Conservation (phyloP, 352 stramenopile species). For the Pythium graminicola region DNA sequence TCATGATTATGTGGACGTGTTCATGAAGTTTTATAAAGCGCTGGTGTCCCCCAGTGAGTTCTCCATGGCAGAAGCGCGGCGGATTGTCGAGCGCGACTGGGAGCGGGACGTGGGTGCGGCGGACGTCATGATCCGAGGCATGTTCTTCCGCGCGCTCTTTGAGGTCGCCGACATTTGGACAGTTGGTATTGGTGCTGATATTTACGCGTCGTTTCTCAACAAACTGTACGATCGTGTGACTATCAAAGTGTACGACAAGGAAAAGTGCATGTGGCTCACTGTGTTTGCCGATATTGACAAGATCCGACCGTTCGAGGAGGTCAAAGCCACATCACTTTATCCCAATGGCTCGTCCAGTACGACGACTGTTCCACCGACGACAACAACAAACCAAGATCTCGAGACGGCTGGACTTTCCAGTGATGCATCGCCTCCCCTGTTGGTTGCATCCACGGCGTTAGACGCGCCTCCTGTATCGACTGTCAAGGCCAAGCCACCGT, state of each 20-base stretch:
- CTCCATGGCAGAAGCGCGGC: conserved; percentile 53
- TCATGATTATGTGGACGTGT: conserved; percentile 67
- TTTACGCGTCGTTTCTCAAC: conserved; percentile 60
- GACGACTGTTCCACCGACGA: neutral
- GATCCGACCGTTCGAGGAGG: conserved; percentile 56
- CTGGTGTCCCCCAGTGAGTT: conserved; percentile 64
- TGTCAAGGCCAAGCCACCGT: conserved; percentile 14
- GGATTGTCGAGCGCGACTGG: conserved; percentile 80
- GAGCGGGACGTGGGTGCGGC: conserved; percentile 38
- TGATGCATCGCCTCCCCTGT: neutral
- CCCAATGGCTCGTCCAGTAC: conserved; percentile 3
- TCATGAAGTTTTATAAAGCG: conserved; percentile 81
- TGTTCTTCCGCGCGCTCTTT: conserved; percentile 64
- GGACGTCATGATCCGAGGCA: conserved; percentile 44
- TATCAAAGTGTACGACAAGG: conserved; percentile 62
- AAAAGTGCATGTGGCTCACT: conserved; percentile 59
- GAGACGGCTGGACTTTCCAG: neutral
- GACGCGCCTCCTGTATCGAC: neutral
- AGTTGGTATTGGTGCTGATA: conserved; percentile 45
- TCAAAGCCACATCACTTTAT: conserved; percentile 13
- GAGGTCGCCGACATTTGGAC: conserved; percentile 85
- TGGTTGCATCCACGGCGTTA: neutral
- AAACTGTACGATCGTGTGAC: conserved; percentile 78
- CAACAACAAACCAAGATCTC: conserved; percentile 16
- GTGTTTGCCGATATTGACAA: conserved; percentile 66